A percentile compares a stretch with the other conserved stretches of the same genome.
phyloP scores from a whole-genome alignment of 163 green algal species.

The Prototheca wickerhamii region DNA sequence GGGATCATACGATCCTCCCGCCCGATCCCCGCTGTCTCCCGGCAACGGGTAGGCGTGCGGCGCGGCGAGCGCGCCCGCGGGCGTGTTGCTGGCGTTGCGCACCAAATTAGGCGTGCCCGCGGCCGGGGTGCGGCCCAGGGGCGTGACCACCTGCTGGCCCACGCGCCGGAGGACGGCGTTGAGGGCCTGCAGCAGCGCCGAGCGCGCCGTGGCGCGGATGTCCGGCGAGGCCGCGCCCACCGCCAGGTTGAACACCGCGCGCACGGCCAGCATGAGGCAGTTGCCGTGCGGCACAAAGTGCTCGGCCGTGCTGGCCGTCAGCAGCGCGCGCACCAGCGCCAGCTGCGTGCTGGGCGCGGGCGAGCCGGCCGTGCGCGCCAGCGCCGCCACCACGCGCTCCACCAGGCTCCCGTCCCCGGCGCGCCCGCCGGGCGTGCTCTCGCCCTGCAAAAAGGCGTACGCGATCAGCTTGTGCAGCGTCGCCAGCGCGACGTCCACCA shows the following conservation, averaged over 20 bases:
- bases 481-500: constrained; percentile 66
- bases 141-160: constrained; percentile 32
- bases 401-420: constrained; percentile 41
- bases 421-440: constrained; percentile 37
- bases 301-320: constrained; percentile 81
- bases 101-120: no score
- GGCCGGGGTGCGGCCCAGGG: background rate
- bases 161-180: constrained; percentile 80
- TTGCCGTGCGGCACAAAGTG: constrained; percentile 84
- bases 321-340: constrained; percentile 66
- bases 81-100: no score
- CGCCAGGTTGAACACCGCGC: constrained; percentile 77
- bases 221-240: constrained; percentile 47
- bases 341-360: constrained; percentile 49
- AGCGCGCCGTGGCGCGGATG: constrained; percentile 67
- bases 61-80: no score
- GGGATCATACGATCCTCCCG: no score
- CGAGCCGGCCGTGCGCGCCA: constrained; percentile 60
- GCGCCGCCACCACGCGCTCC: constrained; percentile 48
- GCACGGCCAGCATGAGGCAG: constrained; percentile 52
- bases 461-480: constrained; percentile 86
- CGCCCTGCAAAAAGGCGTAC: constrained; percentile 76
- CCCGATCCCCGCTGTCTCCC: no score
- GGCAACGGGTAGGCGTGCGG: no score
- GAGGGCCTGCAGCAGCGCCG: constrained; percentile 80